Base-by-base conservation (phyloP, 345 rosid species). In the Rhizophora apiculata region DNA sequence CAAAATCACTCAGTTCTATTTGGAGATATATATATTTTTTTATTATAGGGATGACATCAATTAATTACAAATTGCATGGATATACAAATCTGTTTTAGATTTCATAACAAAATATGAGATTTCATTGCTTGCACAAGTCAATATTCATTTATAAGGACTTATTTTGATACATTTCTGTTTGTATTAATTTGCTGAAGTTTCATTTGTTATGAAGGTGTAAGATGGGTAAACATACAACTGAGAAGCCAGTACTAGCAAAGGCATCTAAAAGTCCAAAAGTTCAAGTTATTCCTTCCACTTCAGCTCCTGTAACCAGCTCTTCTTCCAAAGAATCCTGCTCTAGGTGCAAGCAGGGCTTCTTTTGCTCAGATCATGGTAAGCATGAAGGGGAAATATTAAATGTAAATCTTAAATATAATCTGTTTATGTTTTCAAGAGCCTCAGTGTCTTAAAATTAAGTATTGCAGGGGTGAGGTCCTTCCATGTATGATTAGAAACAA, bases 291-390 rank as follows among this genome's bases (percentile, higher is more conserved):
- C 68, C 72, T 71, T 70, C 83, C 73, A 60, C 68, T 63, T 55
- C 81, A 58, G 76, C 81, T 72, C 66, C 84, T 49, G 27, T 63
- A 29, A 73, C 83, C 55, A 76, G 64, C 68, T 29, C 85, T 48
- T 53, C 86, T 52, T 31, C 85, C 8, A 95, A 82, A 82, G 97
- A 82, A 65, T 77, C 85, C 62, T 95, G 98, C 78, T 72, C 87
- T 2, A 82, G 99, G 76, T 95, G 99, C 81, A 84, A 76, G 68
- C 99, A 92, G 82, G 96, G 99, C 55, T 95, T 95, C 87, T 95
- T 88, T 81, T 95, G 98, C 78, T 95, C 99, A 5, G 96, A 89
- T 74, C 99, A 95, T 36, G 99, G 94, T 87, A 89, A 32, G 49
- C 32, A 31, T 22, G 6, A 55, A 55, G 60, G 16, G 2, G 49